Percentiles rank a stretch among this genome's conserved stretches.
These are phyloP conservation scores for Salix arbutifolia DNA, from an alignment of 345 rosid genomes.

Conservation along the genomic window DNA sequence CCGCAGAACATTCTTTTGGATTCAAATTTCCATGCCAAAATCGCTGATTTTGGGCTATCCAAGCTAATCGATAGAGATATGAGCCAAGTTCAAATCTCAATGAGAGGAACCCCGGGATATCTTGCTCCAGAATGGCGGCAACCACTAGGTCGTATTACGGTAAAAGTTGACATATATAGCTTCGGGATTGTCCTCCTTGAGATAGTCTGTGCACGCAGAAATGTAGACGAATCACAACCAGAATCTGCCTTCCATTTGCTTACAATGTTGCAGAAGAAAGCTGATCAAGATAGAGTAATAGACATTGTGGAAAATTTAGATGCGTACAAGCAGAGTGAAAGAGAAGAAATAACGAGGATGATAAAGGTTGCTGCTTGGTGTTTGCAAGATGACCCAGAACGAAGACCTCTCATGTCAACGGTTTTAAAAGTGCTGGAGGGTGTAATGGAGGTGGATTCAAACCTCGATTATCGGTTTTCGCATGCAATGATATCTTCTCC, in stretches of 20 bases:
- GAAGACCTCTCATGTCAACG: background rate
- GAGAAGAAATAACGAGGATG: background rate
- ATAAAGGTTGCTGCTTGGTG: slow-evolving; percentile 1
- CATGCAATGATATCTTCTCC: background rate
- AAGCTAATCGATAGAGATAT: background rate
- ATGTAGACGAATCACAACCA: background rate
- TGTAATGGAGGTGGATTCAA: background rate
- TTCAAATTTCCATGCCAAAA: background rate
- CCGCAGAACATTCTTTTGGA: slow-evolving; percentile 13
- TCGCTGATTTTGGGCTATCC: slow-evolving; percentile 16
- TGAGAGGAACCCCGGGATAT: slow-evolving; percentile 19
- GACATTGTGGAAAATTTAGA: background rate
- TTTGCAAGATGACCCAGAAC: background rate
- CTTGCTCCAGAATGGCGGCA: slow-evolving; percentile 12
- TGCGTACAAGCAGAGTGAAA: background rate
- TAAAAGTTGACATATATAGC: slow-evolving; percentile 14
- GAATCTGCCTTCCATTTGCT: background rate
- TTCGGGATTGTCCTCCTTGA: slow-evolving; percentile 12
- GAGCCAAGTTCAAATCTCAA: background rate
- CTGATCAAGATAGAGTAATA: background rate
- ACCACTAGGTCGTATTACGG: background rate
- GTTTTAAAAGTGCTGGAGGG: background rate
- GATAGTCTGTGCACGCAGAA: background rate
- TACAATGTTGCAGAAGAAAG: background rate
- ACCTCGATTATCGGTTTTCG: background rate